These are phyloP conservation scores for Suillus alpinus DNA, from an alignment of 768 basidiomycete species.

Conservation along the genomic window DNA sequence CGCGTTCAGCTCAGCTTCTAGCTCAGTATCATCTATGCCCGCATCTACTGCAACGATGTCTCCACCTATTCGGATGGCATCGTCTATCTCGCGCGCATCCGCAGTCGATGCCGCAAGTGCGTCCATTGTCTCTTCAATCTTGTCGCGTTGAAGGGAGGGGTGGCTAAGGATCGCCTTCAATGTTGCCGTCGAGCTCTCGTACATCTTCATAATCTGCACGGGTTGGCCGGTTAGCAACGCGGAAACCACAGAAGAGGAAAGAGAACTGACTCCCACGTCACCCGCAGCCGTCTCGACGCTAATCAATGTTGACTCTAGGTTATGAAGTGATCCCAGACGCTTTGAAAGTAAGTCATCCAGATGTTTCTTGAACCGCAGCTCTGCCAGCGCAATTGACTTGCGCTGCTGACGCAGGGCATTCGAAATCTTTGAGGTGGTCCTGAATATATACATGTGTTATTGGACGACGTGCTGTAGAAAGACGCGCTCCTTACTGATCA, in stretches of 20 bases:
- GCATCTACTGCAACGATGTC: constrained; percentile 51
- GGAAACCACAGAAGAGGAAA: constrained; percentile 1
- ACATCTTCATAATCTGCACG: constrained; percentile 77
- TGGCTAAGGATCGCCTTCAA: constrained; percentile 74
- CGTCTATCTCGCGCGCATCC: constrained; percentile 80
- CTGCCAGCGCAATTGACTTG: constrained; percentile 69
- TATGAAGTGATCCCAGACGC: constrained; percentile 69
- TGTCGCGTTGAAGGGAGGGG: constrained; percentile 74
- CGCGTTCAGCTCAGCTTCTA: constrained; percentile 65
- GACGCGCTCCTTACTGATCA: constrained; percentile 53
- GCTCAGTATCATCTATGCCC: constrained; percentile 48
- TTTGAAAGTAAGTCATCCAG: constrained; percentile 76
- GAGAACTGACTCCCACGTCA: constrained; percentile 69
- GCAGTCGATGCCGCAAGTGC: constrained; percentile 80
- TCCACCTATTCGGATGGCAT: constrained; percentile 66
- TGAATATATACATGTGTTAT: constrained; percentile 26
- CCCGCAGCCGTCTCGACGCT: constrained; percentile 87
- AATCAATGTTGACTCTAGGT: constrained; percentile 72
- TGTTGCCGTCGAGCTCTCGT: constrained; percentile 79
- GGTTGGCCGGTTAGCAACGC: background rate
- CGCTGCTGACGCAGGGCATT: constrained; percentile 65
- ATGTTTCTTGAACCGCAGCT: constrained; percentile 79
- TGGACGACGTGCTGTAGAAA: background rate
- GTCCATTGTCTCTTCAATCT: constrained; percentile 85
- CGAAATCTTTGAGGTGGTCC: constrained; percentile 65